Evolutionary conservation across 805 yeast species (phyloP).

Genomic region (Candida vaughaniae): DNA sequence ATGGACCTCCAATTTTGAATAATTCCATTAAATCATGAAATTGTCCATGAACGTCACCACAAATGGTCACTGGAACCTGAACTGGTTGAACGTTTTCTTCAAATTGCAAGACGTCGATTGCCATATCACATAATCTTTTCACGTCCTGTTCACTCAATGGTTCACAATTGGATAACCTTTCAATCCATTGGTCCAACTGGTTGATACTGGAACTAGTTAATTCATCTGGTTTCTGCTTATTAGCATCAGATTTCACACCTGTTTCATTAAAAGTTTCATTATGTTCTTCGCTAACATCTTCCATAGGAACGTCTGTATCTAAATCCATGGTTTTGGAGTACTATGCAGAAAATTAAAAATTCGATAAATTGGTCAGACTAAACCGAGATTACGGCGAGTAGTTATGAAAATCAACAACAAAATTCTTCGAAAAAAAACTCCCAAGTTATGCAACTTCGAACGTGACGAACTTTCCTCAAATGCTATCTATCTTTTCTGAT

Average conservation of each 20-base stretch:
- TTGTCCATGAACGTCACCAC: conserved; percentile 97
- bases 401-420: no score
- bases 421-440: no score
- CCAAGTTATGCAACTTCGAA: no score
- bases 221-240: conserved; percentile 18
- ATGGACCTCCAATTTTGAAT: conserved; percentile 79
- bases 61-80: conserved; percentile 91
- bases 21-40: conserved; percentile 92
- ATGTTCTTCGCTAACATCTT: conserved; percentile 61
- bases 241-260: conserved; percentile 12
- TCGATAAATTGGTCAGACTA: no score
- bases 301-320: conserved; percentile 84
- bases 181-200: conserved; percentile 88
- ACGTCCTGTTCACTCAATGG: conserved; percentile 81
- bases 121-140: conserved; percentile 80
- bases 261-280: conserved; percentile 15
- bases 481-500: no score
- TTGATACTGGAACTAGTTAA: conserved; percentile 47
- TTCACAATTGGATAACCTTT: conserved; percentile 72
- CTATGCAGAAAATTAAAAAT: no score
- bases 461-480: no score
- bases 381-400: no score
- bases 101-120: conserved; percentile 82
- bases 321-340: conserved; percentile 67
- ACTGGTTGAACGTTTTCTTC: conserved; percentile 97